Evolutionary conservation across 352 stramenopile species (phyloP).

Genomic region (Pythium apleroticum): DNA sequence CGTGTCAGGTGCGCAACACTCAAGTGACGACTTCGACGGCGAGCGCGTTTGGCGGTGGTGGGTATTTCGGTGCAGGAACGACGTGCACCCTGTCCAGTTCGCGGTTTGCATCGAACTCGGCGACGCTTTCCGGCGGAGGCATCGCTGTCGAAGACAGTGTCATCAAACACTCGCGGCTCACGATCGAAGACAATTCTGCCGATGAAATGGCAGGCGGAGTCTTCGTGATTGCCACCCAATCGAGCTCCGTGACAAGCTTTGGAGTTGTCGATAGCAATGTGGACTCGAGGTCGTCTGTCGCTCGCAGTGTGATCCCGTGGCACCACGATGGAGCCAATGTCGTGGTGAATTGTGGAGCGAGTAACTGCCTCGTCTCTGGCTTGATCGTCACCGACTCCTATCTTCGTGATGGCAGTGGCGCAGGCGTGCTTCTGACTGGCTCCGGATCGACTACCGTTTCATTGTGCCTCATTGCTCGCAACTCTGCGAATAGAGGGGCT

Average conservation of each 20-base stretch:
- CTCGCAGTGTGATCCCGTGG: conserved; percentile 1
- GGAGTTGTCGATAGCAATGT: background rate
- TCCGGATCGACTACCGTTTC: conserved; percentile 7
- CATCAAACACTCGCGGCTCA: conserved; percentile 7
- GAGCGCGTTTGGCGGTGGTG: conserved; percentile 11
- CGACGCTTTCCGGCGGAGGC: conserved; percentile 8
- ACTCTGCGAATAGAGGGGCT: conserved; percentile 6
- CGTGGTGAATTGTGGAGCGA: conserved; percentile 9
- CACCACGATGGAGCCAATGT: conserved; percentile 17
- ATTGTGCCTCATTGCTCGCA: conserved; percentile 9
- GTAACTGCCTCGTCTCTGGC: conserved; percentile 12
- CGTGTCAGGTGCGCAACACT: conserved; percentile 10
- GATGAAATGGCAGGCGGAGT: conserved; percentile 12
- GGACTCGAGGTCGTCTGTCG: conserved; percentile 8
- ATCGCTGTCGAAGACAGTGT: conserved; percentile 17
- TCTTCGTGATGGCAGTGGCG: conserved; percentile 12
- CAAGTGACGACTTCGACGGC: conserved; percentile 10
- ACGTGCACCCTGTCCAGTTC: background rate
- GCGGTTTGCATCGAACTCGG: conserved; percentile 9
- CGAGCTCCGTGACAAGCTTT: background rate
- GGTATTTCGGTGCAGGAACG: conserved; percentile 6
- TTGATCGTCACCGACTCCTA: conserved; percentile 5
- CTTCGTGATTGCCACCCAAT: background rate
- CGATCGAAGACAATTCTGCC: conserved; percentile 20
- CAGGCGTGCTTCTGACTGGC: conserved; percentile 20